Percentiles rank a stretch among this genome's conserved stretches.
Evolutionary conservation across 805 yeast genomes (phyloP).

Genomic region (Isabelozyma gotoi): DNA sequence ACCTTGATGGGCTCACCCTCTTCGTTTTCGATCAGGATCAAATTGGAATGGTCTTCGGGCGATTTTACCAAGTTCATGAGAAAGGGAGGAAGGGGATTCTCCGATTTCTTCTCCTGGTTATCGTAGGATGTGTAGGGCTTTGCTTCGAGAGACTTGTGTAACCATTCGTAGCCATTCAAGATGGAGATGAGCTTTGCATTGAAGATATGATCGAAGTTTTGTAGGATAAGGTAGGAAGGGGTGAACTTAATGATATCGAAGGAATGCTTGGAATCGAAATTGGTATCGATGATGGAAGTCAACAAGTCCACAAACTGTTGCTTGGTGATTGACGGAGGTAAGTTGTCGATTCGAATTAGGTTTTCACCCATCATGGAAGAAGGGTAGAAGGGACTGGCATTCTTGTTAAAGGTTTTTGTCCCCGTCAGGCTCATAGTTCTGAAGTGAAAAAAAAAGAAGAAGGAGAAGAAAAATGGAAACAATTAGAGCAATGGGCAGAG

Average conservation of each 20-base stretch:
- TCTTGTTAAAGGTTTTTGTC: conserved; percentile 15
- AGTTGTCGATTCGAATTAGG: conserved; percentile 9
- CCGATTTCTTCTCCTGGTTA: neutral
- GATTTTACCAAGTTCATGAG: conserved; percentile 1
- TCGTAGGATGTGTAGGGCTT: neutral
- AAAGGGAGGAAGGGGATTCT: neutral
- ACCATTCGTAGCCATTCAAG: conserved; percentile 27
- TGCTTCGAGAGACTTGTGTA: conserved; percentile 9
- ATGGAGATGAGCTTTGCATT: conserved; percentile 8
- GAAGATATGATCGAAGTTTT: conserved; percentile 2
- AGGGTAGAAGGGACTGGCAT: conserved; percentile 22
- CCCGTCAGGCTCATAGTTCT: neutral
- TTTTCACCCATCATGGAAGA: conserved; percentile 1
- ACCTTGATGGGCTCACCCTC: conserved; percentile 32
- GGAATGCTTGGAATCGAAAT: conserved; percentile 4
- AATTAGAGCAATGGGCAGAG: too few relatives aligned
- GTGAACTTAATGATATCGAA: neutral
- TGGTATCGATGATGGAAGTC: conserved; percentile 12
- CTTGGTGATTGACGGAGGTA: conserved; percentile 11
- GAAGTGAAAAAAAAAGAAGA: neutral
- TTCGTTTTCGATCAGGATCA: conserved; percentile 17
- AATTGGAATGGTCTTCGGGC: conserved; percentile 2
- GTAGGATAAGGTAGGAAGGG: neutral
- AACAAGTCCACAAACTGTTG: conserved; percentile 14
- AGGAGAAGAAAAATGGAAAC: neutral